These are phyloP conservation scores for Primulina eburnea DNA, from an alignment of 257 asterid genomes.

Conservation along the genomic window DNA sequence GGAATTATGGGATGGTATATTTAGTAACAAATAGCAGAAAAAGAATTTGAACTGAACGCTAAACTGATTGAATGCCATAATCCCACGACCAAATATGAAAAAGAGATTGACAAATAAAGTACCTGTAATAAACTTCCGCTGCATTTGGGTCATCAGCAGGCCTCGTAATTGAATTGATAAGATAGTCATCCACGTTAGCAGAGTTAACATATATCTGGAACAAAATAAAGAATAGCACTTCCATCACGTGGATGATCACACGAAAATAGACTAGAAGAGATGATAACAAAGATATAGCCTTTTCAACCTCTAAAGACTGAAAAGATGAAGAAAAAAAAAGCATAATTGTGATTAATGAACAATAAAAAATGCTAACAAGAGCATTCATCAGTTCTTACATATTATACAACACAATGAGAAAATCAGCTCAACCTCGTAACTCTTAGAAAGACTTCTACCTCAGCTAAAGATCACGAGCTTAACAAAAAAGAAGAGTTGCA, in stretches of 20 bases:
- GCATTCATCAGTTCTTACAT: too few relatives aligned
- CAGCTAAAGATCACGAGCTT: too few relatives aligned
- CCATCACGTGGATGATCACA: conserved; percentile 1
- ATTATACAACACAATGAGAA: too few relatives aligned
- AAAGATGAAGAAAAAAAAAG: neutral
- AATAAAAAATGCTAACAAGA: too few relatives aligned
- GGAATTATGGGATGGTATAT: neutral
- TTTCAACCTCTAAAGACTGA: neutral
- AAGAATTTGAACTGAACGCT: neutral
- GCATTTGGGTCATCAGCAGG: conserved; percentile 94
- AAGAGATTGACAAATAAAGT: neutral
- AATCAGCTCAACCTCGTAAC: too few relatives aligned
- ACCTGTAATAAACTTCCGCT: conserved; percentile 94
- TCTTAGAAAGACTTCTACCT: too few relatives aligned
- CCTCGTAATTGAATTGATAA: conserved; percentile 66
- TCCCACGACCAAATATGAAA: neutral
- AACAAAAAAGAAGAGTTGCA: too few relatives aligned
- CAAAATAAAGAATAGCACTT: conserved; percentile 5
- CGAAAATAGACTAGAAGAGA: neutral
- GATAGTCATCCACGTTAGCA: conserved; percentile 82
- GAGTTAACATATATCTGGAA: conserved; percentile 72
- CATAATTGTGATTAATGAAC: too few relatives aligned
- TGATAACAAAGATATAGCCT: neutral
- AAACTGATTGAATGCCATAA: neutral
- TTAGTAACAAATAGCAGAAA: too few relatives aligned